Evolutionary conservation across 768 basidiomycete genomes (phyloP), one percentile per base, ranked within the genome.

Genomic region (Calvatia gigantea): DNA sequence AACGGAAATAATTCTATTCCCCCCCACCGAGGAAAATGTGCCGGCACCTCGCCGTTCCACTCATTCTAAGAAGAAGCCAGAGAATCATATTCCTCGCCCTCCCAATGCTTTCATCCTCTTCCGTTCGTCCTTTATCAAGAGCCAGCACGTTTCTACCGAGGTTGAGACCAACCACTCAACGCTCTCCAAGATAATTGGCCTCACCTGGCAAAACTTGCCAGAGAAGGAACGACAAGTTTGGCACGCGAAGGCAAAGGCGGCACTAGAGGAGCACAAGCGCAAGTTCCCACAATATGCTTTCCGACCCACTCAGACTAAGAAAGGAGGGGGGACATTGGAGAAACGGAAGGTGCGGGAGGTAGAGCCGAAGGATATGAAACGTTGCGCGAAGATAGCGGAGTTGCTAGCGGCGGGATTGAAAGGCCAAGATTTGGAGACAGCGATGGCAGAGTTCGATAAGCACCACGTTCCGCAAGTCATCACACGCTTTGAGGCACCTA

Each of bases 41-140:
- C 45, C 37, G 4, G 61, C 70, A 32, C 61, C 76, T 32, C 77
- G 77, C 33, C 77, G 77, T 37, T 67, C 75, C 5, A 76, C 78
- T 0, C 87, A 89, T 62, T 73, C 78, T 44, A 87, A 83, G 75
- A 86, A 87, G 71, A 87, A 86, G 65, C 80, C 82, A 12, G 81
- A 83, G 25, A 81, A 86, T 60, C 87, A 91, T 66, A 88, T 92
- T 59, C 89, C 89, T 15, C 87, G 89, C 39, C 89, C 89, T 1
- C 87, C 89, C 2, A 91, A 92, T 64, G 90, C 89, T 23, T 92
- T 92, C 73, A 92, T 91, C 65, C 80, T 92, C 63, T 92, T 91
- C 76, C 85, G 89, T 58, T 88, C 87, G 0, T 85, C 86, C 0
- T 91, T 91, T 70, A 88, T 91, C 68, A 88, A 87, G 72, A 79